These are phyloP conservation scores for Diaporthe sp. DNA, from an alignment of 2,329 filamentous ascomycete genomes.

Conservation along the genomic window DNA sequence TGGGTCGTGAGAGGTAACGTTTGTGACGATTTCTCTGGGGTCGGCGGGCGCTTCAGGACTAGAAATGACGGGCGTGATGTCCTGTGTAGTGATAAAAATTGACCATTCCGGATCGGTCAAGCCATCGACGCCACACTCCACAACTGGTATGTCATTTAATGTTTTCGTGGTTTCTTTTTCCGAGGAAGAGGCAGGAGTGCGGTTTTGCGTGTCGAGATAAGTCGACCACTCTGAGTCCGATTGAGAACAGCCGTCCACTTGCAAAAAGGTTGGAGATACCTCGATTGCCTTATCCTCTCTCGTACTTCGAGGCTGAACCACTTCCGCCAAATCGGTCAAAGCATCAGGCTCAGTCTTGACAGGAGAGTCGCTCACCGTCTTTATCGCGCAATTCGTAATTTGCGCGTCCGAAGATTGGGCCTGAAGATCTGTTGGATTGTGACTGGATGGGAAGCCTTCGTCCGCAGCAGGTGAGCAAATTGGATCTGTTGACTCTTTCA, in stretches of 20 bases:
- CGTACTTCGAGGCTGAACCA: not conserved
- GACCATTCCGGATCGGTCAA: slow-evolving; percentile 24
- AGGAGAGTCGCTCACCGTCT: not conserved
- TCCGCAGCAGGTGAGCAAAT: not conserved
- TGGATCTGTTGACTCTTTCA: not conserved
- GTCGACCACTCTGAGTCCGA: slow-evolving; percentile 32
- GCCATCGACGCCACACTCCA: slow-evolving; percentile 20
- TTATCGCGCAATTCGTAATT: not conserved
- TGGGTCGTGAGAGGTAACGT: not conserved
- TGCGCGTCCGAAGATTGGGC: not conserved
- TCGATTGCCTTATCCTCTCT: not conserved
- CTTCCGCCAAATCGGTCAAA: not conserved
- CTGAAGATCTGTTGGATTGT: not conserved
- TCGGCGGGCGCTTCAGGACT: not conserved
- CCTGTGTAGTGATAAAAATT: slow-evolving; percentile 31
- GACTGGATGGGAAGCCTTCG: not conserved
- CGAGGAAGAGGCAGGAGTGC: not conserved
- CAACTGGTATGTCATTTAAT: not conserved
- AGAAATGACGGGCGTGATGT: not conserved
- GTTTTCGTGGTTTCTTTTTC: not conserved
- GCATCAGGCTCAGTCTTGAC: not conserved
- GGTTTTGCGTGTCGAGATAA: slow-evolving; percentile 12
- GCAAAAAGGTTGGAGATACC: not conserved
- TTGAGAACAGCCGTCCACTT: not conserved
- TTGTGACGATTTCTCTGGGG: not conserved